These are phyloP conservation scores for Termitomyces sp. DNA, from an alignment of 768 basidiomycete species.

Conservation along the genomic window DNA sequence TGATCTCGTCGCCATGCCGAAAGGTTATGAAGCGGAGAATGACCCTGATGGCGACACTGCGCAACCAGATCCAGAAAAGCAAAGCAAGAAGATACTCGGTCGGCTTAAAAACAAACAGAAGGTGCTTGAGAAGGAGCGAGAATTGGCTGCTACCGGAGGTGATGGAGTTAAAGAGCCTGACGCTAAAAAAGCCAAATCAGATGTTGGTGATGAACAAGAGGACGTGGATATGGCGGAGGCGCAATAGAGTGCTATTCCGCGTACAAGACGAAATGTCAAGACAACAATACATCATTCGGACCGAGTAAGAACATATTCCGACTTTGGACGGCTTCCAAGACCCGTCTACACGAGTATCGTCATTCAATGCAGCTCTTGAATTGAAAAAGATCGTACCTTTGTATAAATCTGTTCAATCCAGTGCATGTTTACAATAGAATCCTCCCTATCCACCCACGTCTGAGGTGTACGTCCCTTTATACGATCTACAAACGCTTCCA, in stretches of 20 bases:
- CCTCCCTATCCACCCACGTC: conserved; percentile 51
- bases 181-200: conserved; percentile 32
- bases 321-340: conserved; percentile 23
- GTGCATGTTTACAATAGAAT: conserved; percentile 53
- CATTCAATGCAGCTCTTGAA: not conserved
- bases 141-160: conserved; percentile 9
- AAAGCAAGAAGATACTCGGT: conserved; percentile 43
- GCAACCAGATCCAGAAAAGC: conserved; percentile 20
- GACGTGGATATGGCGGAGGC: conserved; percentile 18
- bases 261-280: not conserved
- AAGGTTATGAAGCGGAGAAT: conserved; percentile 43
- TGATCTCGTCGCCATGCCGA: conserved; percentile 38
- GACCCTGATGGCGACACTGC: conserved; percentile 31
- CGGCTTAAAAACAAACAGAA: conserved; percentile 50
- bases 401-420: conserved; percentile 57
- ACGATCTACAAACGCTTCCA: conserved; percentile 63
- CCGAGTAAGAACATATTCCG: conserved; percentile 15
- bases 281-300: not conserved
- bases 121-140: conserved; percentile 28
- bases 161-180: conserved; percentile 27
- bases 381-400: conserved; percentile 29
- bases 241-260: not conserved
- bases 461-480: conserved; percentile 47
- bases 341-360: conserved; percentile 15
- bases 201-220: conserved; percentile 16